Evolutionary conservation across 257 asterid species (phyloP).

Genomic region (Asclepias syriaca): DNA sequence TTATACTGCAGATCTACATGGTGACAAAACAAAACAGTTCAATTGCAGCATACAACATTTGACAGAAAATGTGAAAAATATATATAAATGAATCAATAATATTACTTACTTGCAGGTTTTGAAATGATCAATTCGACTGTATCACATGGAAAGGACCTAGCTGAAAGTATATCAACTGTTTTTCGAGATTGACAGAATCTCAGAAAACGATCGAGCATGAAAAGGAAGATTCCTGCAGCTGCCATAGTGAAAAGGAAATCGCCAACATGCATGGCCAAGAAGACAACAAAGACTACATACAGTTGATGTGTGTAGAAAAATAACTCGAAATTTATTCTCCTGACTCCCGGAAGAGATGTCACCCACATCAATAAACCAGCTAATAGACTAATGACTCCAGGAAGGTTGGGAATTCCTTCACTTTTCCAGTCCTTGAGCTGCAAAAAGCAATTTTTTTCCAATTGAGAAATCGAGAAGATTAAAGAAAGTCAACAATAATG

Average conservation of each 20-base stretch:
- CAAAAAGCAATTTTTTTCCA: constrained; percentile 8
- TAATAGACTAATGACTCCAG: constrained; percentile 62
- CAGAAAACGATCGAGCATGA: constrained; percentile 77
- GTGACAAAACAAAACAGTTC: neutral
- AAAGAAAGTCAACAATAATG: neutral
- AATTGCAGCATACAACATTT: neutral
- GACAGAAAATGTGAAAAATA: neutral
- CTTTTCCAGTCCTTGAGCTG: constrained; percentile 53
- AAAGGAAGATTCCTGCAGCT: constrained; percentile 60
- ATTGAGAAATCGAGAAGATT: neutral
- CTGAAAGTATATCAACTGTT: constrained; percentile 51
- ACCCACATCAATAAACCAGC: constrained; percentile 79
- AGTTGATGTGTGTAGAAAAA: constrained; percentile 79
- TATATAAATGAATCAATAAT: too few relatives aligned
- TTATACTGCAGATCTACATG: constrained; percentile 57
- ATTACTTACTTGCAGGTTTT: constrained; percentile 73
- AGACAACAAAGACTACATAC: constrained; percentile 45
- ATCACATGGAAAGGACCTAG: constrained; percentile 61
- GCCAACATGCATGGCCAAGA: constrained; percentile 70
- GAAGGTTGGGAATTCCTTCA: constrained; percentile 47
- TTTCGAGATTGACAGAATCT: constrained; percentile 72
- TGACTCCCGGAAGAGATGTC: constrained; percentile 67
- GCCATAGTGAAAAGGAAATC: constrained; percentile 53
- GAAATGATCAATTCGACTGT: constrained; percentile 65
- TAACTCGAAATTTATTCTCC: constrained; percentile 57